Base-by-base conservation (phyloP, 2,329 filamentous ascomycete species). In the Colletotrichum sp. region DNA sequence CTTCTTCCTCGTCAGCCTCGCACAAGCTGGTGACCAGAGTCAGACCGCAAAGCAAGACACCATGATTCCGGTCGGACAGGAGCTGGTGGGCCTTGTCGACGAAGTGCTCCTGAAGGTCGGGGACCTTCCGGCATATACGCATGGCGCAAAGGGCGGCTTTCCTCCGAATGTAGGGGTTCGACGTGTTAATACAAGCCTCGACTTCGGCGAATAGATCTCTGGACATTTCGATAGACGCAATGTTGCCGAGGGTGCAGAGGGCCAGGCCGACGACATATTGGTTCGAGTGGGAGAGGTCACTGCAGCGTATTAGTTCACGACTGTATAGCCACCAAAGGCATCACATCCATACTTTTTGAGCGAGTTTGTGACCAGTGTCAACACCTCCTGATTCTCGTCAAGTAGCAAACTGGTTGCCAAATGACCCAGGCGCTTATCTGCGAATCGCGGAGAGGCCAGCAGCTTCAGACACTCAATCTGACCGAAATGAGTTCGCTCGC, bases 381-480 rank as follows among this genome's bases (percentile, higher is more conserved):
- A 86, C 24, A 99, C 98, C 86, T 99, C 98, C 85, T 99, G 97
- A 82, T 99, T 99, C 89, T 99, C 97, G 84, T 99, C 97, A 77
- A 99, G 89, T 79, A 99, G 87, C 83, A 99, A 87, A 92, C 98
- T 99, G 21, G 97, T 99, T 28, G 97, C 97, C 79, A 99, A 88
- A 83, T 99, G 98, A 55, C 97, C 97, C 80, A 99, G 88, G 64
- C 97, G 94, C 88, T 99, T 99, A 89, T 99, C 97, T 80, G 97
- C 97, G 83, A 99, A 99, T 75, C 96, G 95, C 79, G 98, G 96
- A 55, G 97, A 99, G 75, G 97, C 97, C 75, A 99, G 92, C 67
- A 99, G 92, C 87, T 99, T 99, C 82, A 99, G 91, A 86, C 97
- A 99, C 92, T 99, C 97, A 84, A 99, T 99, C 89, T 99, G 97